These are phyloP conservation scores for Cystobasidiopsis lactophilus DNA, from an alignment of 768 basidiomycete genomes.

Conservation along the genomic window DNA sequence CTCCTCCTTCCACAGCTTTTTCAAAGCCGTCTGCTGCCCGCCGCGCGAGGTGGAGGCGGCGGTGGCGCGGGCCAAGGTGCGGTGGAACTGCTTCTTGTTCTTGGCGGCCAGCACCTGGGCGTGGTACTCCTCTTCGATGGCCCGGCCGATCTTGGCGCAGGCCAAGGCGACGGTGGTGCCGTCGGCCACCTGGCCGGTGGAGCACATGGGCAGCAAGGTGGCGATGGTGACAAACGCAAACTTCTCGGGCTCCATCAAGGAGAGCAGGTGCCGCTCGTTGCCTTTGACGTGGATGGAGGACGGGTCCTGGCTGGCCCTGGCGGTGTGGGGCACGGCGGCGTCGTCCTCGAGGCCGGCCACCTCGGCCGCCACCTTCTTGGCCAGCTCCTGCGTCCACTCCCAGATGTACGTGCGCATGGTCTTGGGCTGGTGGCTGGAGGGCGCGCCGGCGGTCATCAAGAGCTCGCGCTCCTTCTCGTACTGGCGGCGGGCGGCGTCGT, in stretches of 20 bases:
- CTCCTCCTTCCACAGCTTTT: slow-evolving; percentile 13
- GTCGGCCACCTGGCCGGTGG: slow-evolving; percentile 48
- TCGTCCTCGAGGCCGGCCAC: slow-evolving; percentile 28
- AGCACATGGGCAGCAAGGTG: slow-evolving; percentile 55
- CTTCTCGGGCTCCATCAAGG: slow-evolving; percentile 49
- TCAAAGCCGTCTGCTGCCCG: background rate
- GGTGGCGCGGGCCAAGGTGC: slow-evolving; percentile 4
- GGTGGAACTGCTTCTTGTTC: slow-evolving; percentile 3
- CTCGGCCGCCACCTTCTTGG: slow-evolving; percentile 32
- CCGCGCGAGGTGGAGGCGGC: background rate
- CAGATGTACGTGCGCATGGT: slow-evolving; percentile 59
- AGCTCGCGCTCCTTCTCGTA: slow-evolving; percentile 40
- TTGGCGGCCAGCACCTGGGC: slow-evolving; percentile 39
- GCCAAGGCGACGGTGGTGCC: slow-evolving; percentile 82
- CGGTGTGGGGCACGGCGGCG: slow-evolving; percentile 17
- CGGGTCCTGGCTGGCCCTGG: background rate
- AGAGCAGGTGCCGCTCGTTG: slow-evolving; percentile 26
- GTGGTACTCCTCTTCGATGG: slow-evolving; percentile 77
- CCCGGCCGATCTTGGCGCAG: slow-evolving; percentile 53
- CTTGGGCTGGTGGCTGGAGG: slow-evolving; percentile 19
- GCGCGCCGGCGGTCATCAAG: slow-evolving; percentile 9
- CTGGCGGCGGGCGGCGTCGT: slow-evolving; percentile 55
- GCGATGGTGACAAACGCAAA: slow-evolving; percentile 73
- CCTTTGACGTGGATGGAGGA: background rate
- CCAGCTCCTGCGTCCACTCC: slow-evolving; percentile 42